Evolutionary conservation across 148 eudicot species (phyloP), one percentile per base, ranked within the genome.

Genomic region (Chenopodium suecicum): DNA sequence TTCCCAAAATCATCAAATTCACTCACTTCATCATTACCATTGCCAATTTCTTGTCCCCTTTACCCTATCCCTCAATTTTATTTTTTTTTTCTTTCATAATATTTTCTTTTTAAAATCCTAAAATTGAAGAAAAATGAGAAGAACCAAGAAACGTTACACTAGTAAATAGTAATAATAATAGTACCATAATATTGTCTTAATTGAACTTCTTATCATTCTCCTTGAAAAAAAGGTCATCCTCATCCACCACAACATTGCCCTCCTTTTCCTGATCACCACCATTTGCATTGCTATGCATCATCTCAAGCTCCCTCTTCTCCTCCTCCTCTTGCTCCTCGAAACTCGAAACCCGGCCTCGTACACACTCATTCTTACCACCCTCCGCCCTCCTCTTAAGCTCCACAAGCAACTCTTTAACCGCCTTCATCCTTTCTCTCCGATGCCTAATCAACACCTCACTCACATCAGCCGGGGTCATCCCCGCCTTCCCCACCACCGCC

Each of bases 391-490:
- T 80, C 82, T 86, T 89, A 89, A 95, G 72, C 66, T 82, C 88
- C 79, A 83, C 92, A 70, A 90, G 4, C 84, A 95, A 78, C 70
- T 88, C 94, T 52, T 34, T 67, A 6, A 91, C 86, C 17, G 95
- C 99, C 76, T 64, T 89, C 46, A 31, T 82, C 68, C 81, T 91
- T 47, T 88, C 90, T 48, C 97, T 82, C 81, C 94, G 71, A 44
- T 90, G 85, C 91, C 92, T 88, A 14, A 94, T 89, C 91, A 95
- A 82, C 7, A 93, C 88, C 92, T 94, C 99, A 34, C 99, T 92
- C 10, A 92, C 81, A 73, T 95, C 99, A 1, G 99, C 99, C 23
- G 99, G 99, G 1, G 99, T 93, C 83, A 95, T 92, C 86, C 77
- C 83, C 10, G 98, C 97, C 78, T 83, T 70, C 0, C 79, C 92